Evolutionary conservation across 371 early-diverging fungal species (phyloP), one percentile per base, ranked within the genome.

Genomic region (Lichtheimia corymbifera): DNA sequence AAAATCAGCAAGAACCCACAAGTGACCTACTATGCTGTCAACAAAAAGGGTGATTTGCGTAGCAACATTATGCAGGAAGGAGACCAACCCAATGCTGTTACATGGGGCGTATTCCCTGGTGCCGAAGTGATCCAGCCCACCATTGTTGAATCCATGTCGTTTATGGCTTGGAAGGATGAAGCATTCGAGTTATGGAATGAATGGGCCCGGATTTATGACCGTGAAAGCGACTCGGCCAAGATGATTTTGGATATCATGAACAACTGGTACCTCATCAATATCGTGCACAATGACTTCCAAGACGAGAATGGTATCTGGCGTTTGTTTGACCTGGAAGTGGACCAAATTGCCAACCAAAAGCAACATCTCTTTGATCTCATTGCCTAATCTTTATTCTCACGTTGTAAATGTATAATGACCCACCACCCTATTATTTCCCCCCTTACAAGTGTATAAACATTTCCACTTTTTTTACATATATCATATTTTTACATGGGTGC

Each of bases 41-140:
- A 93, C 78, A 86, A 84, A 70, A 74, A 81, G 58, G 97, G 97
- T 53, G 91, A 95, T 65, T 81, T 97, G 61, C 73, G 76, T 49
- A 94, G 95, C 45, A 97, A 97, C 79, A 89, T 88, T 47, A 35
- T 35, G 35, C 89, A 88, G 45, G 76, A 83, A 41, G 82, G 75
- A 50, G 95, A 93, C 70, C 87, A 88, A 18, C 94, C 96, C 15
- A 97, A 94, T 65, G 97, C 98, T 13, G 96, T 98, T 15, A 97
- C 98, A 9, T 98, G 98, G 98, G 98, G 98, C 60, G 96, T 97
- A 5, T 98, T 98, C 88, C 96, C 97, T 7, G 96, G 96, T 59
- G 95, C 95, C 74, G 97, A 98, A 67, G 94, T 98, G 64, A 83
- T 96, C 40, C 98, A 98, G 72, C 97, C 97, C 13, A 98, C 98